Base-by-base conservation (phyloP, 345 rosid genomes). In the Salix koriyanagi region DNA sequence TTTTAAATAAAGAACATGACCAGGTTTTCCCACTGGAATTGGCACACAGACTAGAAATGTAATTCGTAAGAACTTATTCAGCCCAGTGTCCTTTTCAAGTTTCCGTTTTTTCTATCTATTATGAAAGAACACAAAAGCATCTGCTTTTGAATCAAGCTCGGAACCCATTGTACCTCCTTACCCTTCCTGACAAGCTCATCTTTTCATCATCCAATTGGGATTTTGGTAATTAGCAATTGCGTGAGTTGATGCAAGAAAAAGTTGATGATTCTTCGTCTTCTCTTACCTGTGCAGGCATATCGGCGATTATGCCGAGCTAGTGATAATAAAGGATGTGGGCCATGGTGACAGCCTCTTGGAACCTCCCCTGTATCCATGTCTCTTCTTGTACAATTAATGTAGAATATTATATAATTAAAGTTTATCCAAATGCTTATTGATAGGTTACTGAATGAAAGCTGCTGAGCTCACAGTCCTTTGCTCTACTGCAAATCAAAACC, bases 1-100 rank as follows among this genome's bases (percentile, higher is more conserved):
- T 32, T 32, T 2, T 3, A 30, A 25, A 25, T 25, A 25, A 97
- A 79, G 94, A 91, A 77, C 82, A 89, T 46, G 99, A 95, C 82
- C 87, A 81, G 76, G 84, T 95, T 13, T 95, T 93, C 77, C 99
- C 97, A 2, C 69, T 87, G 76, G 99, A 90, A 81, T 77, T 95
- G 81, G 99, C 88, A 37, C 82, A 88, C 85, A 84, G 97, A 88
- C 81, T 95, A 76, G 83, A 82, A 79, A 90, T 91, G 97, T 89
- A 42, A 2, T 5, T 18, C 34, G 2, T 19, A 4, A 18, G 26
- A 8, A 10, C 28, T 9, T 10, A 25, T 69, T 32, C 65, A 74
- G 32, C 41, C 10, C 8, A 48, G 12, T 16, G 34, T 39, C 8
- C 21, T 37, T 78, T 42, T n/a, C 18, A 14, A 18, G 6, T 25